phyloP scores from a whole-genome alignment of 2,329 filamentous ascomycete species.

The Colletotrichum liaoningense region DNA sequence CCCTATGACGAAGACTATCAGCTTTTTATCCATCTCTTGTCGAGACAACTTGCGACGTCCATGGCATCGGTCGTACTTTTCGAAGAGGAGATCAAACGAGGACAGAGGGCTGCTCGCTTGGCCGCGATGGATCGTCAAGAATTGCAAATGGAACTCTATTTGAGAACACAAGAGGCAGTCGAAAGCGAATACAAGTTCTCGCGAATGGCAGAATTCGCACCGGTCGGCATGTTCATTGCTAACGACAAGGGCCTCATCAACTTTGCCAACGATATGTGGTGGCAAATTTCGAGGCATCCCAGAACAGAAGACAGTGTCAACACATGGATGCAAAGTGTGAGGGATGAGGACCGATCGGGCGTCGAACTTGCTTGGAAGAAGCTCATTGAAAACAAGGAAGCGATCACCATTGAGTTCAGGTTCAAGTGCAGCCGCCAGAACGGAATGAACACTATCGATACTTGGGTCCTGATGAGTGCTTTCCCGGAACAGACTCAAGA shows the following conservation, averaged over 20 bases:
- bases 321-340: slow-evolving; percentile 79
- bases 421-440: slow-evolving; percentile 77
- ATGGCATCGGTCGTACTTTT: slow-evolving; percentile 85
- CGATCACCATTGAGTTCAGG: slow-evolving; percentile 78
- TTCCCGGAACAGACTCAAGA: slow-evolving; percentile 76
- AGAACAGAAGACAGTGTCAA: slow-evolving; percentile 68
- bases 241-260: slow-evolving; percentile 76
- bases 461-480: slow-evolving; percentile 82
- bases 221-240: slow-evolving; percentile 89
- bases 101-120: slow-evolving; percentile 78
- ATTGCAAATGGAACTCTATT: slow-evolving; percentile 78
- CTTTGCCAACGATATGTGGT: slow-evolving; percentile 86
- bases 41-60: slow-evolving; percentile 81
- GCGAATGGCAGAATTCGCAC: slow-evolving; percentile 85
- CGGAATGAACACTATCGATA: slow-evolving; percentile 71
- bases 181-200: slow-evolving; percentile 84
- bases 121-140: slow-evolving; percentile 83
- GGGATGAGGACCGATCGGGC: slow-evolving; percentile 70
- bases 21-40: slow-evolving; percentile 80
- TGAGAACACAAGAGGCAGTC: slow-evolving; percentile 70
- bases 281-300: slow-evolving; percentile 76
- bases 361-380: slow-evolving; percentile 72
- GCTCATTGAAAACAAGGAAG: slow-evolving; percentile 69
- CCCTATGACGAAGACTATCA: slow-evolving; percentile 86
- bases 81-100: slow-evolving; percentile 83